A percentile compares a stretch with the other conserved stretches of the same genome.
phyloP scores from a whole-genome alignment of 208 protist species.

The Crithidia sp. region DNA sequence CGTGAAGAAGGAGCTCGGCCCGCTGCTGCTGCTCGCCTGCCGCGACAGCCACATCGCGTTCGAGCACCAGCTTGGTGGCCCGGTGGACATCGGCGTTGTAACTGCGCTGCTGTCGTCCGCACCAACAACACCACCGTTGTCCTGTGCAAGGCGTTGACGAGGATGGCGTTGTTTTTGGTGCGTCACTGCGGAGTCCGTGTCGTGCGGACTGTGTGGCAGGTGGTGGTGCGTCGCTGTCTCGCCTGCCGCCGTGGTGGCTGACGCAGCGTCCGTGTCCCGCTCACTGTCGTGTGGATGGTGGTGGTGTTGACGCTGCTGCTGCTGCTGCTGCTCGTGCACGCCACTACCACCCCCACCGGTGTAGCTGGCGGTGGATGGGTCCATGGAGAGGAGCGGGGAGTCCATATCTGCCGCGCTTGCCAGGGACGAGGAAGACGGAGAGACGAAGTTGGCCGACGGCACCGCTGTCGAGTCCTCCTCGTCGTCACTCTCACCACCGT shows the following conservation, averaged over 20 bases:
- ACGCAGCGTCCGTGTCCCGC: background rate
- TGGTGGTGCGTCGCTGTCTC: background rate
- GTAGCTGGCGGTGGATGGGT: background rate
- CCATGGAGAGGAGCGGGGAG: constrained; percentile 2
- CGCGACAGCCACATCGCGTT: background rate
- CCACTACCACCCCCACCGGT: background rate
- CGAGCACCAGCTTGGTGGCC: background rate
- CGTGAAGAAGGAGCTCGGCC: constrained; percentile 4
- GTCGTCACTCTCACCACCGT: background rate
- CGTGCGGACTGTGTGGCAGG: background rate
- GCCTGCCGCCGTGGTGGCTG: too few species aligned
- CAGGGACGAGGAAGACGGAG: constrained; percentile 9
- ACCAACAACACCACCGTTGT: too few species aligned
- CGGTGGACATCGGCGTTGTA: background rate
- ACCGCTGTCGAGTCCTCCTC: constrained; percentile 11
- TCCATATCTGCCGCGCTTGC: background rate
- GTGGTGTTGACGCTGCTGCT: background rate
- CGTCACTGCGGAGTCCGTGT: background rate
- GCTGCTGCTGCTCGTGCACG: background rate
- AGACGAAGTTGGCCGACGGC: constrained; percentile 13
- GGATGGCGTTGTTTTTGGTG: too few species aligned
- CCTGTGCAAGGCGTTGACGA: too few species aligned
- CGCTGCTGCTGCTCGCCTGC: constrained; percentile 12
- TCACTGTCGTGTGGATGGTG: background rate
- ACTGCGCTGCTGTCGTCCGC: background rate